Conservation (phyloP, 352 stramenopile genomes). For the Globisporangium takayamanum region DNA sequence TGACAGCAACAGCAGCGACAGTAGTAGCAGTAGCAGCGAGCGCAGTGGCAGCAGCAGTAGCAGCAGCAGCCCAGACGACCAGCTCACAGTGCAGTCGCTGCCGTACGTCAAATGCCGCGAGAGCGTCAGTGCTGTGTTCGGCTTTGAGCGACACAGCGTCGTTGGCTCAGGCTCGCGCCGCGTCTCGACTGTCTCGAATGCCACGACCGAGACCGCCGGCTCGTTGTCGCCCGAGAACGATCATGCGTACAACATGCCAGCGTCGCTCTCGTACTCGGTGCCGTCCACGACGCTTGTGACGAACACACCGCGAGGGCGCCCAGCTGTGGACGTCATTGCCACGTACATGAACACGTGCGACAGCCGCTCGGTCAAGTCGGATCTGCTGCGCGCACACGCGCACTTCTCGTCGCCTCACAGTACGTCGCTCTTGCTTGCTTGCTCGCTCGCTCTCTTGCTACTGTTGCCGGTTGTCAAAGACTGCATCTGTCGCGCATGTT, state of each 20-base stretch:
- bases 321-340: constrained; percentile 79
- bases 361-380: constrained; percentile 65
- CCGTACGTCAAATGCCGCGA: constrained; percentile 63
- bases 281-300: constrained; percentile 44
- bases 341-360: constrained; percentile 89
- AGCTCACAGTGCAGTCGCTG: constrained; percentile 52
- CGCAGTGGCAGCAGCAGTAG: constrained; percentile 1
- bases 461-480: constrained; percentile 20
- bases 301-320: constrained; percentile 61
- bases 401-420: constrained; percentile 71
- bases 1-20: background rate
- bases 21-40: background rate
- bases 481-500: constrained; percentile 6
- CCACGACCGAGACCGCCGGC: constrained; percentile 18
- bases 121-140: constrained; percentile 46
- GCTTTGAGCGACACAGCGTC: constrained; percentile 31
- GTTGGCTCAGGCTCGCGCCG: constrained; percentile 23
- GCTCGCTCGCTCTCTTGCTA: background rate
- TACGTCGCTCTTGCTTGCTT: constrained; percentile 14
- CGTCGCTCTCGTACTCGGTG: constrained; percentile 70
- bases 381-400: constrained; percentile 67
- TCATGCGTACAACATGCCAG: constrained; percentile 33
- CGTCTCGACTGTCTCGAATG: constrained; percentile 37
- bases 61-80: background rate
- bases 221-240: constrained; percentile 23